Base-by-base conservation (phyloP, 495 filamentous ascomycete genomes). In the Neurospora discreta region DNA sequence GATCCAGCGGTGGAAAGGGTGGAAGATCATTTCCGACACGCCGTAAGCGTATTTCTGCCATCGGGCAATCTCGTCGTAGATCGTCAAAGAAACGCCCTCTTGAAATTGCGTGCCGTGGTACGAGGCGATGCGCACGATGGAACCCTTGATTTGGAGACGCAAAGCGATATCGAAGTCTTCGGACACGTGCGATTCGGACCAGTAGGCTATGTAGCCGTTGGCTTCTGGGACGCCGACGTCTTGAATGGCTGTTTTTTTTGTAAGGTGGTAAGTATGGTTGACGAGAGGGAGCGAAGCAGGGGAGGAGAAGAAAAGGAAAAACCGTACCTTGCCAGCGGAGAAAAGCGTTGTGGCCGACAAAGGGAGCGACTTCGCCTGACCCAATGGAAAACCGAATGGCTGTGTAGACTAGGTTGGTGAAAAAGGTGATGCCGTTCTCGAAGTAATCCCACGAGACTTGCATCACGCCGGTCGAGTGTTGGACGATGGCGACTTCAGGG, bases 41-140 rank as follows among this genome's bases (percentile, higher is more conserved):
- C 91, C 91, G 75, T 92, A 93, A 3, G 91, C 91, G 78, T 93
- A 92, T 78, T 93, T 93, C 75, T 93, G 90, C 90, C 90, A 93
- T 52, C 91, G 88, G 3, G 89, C 87, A 36, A 93, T 81, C 77
- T 93, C 91, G 77, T 93, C 91, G 78, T 92, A 93, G 26, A 93
- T 91, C 13, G 91, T 93, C 20, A 93, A 82, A 8, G 91, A 93
- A 5, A 93, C 91, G 71, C 91, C 91, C 75, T 93, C 91, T 76
- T 92, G 91, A 81, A 91, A 93, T 39, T 88, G 90, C 20, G 90
- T 86, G 65, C 87, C 87, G 26, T 87, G 84, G 82, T 89, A 93
- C 10, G 88, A 86, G 43, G 86, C 91, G 1, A 92, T 82, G 23
- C 91, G 88, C 70, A 92, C 86, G 72, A 88, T 87, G 77, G 90